These are phyloP conservation scores for Diplodia mutila DNA, from an alignment of 2,329 filamentous ascomycete species.

Conservation along the genomic window DNA sequence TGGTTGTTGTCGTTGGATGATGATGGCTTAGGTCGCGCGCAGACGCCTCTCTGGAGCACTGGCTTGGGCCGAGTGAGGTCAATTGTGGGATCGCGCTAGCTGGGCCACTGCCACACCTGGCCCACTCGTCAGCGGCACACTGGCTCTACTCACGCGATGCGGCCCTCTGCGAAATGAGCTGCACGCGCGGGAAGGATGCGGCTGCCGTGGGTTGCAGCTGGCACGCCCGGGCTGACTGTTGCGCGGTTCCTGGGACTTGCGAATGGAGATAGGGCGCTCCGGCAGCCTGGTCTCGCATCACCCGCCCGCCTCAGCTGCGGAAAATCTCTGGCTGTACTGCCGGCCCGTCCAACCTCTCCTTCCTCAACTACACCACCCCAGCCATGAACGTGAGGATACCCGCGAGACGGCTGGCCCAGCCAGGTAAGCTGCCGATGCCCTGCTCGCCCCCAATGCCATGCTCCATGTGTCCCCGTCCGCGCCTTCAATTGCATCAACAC, in stretches of 20 bases:
- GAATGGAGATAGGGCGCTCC: background rate
- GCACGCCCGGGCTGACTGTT: background rate
- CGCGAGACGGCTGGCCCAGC: slow-evolving; percentile 62
- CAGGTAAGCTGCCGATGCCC: slow-evolving; percentile 55
- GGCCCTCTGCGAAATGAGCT: background rate
- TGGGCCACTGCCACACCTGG: slow-evolving; percentile 2
- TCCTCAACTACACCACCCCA: slow-evolving; percentile 25
- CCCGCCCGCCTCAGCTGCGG: slow-evolving; percentile 28
- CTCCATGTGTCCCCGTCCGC: background rate
- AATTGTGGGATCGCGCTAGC: slow-evolving; percentile 22
- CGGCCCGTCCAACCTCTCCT: no score
- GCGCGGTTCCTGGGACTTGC: background rate
- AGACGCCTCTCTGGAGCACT: slow-evolving; percentile 7
- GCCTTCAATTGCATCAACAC: background rate
- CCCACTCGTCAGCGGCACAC: background rate
- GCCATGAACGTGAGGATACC: slow-evolving; percentile 69
- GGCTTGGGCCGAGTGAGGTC: slow-evolving; percentile 8
- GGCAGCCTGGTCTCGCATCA: slow-evolving; percentile 27
- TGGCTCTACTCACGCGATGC: background rate
- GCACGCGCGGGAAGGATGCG: slow-evolving; percentile 7
- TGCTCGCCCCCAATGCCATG: background rate
- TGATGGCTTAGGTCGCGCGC: background rate
- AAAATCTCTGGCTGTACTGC: slow-evolving; percentile 28
- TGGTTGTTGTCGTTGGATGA: background rate
- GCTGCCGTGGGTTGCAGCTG: background rate